Evolutionary conservation across 2,329 filamentous ascomycete species (phyloP).

Genomic region (Hansfordia pulvinata): DNA sequence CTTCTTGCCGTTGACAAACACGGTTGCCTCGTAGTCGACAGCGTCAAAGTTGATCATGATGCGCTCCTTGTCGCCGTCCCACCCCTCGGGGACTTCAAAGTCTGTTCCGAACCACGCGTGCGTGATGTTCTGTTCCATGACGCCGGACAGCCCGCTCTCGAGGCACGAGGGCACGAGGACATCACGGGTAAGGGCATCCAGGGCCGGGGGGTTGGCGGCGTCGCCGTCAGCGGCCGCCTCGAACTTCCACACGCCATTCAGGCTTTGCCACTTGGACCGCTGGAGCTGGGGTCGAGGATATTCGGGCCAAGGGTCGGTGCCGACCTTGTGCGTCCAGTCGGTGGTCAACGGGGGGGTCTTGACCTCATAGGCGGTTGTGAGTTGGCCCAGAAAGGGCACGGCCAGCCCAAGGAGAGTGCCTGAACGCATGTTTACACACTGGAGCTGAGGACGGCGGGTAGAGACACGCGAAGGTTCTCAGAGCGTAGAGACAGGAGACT

Average conservation of each 20-base stretch:
- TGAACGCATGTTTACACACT: background rate
- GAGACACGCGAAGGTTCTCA: no score
- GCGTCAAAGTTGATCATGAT: slow-evolving; percentile 44
- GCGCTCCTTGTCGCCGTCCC: slow-evolving; percentile 21
- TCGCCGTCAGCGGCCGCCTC: slow-evolving; percentile 16
- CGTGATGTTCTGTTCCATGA: slow-evolving; percentile 25
- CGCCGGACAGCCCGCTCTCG: slow-evolving; percentile 32
- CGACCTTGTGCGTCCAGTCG: slow-evolving; percentile 36
- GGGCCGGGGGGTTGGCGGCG: slow-evolving; percentile 7
- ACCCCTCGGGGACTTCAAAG: slow-evolving; percentile 33
- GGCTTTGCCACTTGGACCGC: slow-evolving; percentile 36
- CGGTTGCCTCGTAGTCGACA: slow-evolving; percentile 41
- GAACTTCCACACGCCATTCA: slow-evolving; percentile 47
- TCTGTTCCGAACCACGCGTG: slow-evolving; percentile 36
- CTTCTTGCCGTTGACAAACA: slow-evolving; percentile 42
- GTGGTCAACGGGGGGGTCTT: slow-evolving; percentile 30
- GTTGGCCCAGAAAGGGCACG: background rate
- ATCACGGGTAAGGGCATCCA: slow-evolving; percentile 19
- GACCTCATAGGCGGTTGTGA: slow-evolving; percentile 14
- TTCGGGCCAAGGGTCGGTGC: slow-evolving; percentile 40
- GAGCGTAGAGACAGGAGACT: no score
- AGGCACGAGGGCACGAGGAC: slow-evolving; percentile 28
- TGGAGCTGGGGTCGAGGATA: slow-evolving; percentile 43
- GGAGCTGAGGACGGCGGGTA: no score
- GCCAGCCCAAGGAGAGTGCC: background rate